These are phyloP conservation scores for Chalciporus chontae DNA, from an alignment of 768 basidiomycete species.

Conservation along the genomic window DNA sequence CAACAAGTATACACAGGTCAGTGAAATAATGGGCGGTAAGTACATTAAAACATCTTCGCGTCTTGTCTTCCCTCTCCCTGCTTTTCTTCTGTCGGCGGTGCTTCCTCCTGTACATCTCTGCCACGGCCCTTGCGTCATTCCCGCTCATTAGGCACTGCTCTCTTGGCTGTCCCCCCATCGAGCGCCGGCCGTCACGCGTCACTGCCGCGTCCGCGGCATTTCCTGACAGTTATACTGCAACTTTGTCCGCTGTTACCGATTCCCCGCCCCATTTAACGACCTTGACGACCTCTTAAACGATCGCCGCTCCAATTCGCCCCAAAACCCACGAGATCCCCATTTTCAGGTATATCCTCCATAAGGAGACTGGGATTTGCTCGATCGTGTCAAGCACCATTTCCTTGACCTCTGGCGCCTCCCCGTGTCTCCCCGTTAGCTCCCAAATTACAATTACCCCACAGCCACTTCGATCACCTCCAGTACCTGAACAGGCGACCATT, in stretches of 20 bases:
- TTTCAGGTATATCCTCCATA: neutral
- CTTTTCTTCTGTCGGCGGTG: constrained; percentile 20
- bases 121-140: neutral
- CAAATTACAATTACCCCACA: constrained; percentile 31
- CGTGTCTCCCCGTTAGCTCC: constrained; percentile 18
- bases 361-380: neutral
- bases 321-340: neutral
- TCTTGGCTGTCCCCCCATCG: constrained; percentile 9
- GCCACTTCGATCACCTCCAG: constrained; percentile 32
- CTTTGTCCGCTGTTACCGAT: neutral
- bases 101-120: neutral
- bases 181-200: constrained; percentile 4
- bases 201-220: constrained; percentile 5
- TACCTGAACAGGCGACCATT: constrained; percentile 29
- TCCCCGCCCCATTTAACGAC: constrained; percentile 23
- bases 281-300: constrained; percentile 25
- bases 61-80: constrained; percentile 5
- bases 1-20: constrained; percentile 31
- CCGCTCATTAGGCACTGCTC: constrained; percentile 7
- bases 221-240: constrained; percentile 1
- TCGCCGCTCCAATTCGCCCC: neutral
- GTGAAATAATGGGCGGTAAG: constrained; percentile 14
- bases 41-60: constrained; percentile 19
- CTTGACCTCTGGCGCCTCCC: constrained; percentile 14
- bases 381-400: constrained; percentile 5